Percentiles rank a stretch among this genome's conserved stretches.
phyloP scores from a whole-genome alignment of 2,329 filamentous ascomycete genomes.

The Ambrosiella beaveri region DNA sequence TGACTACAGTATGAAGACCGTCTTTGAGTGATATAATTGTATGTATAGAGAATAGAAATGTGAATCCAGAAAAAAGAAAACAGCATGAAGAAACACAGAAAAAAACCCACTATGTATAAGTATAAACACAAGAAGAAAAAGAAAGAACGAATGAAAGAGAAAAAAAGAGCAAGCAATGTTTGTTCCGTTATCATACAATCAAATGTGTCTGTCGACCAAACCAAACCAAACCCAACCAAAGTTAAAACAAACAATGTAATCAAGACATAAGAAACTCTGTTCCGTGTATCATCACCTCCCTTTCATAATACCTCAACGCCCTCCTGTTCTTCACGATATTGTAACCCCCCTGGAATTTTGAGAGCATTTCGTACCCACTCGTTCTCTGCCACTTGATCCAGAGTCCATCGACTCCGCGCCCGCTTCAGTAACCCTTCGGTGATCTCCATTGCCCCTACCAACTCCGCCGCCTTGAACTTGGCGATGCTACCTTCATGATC shows the following conservation, averaged over 20 bases:
- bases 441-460: conserved; percentile 60
- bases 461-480: conserved; percentile 44
- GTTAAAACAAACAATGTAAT: conserved; percentile 9
- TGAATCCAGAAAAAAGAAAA: background rate
- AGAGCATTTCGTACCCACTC: conserved; percentile 68
- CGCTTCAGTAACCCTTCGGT: conserved; percentile 76
- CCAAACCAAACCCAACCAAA: background rate
- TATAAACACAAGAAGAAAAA: conserved; percentile 1
- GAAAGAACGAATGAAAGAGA: background rate
- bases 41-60: too few species aligned
- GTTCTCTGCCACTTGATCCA: conserved; percentile 54
- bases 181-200: background rate
- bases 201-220: background rate
- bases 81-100: background rate
- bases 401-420: conserved; percentile 56
- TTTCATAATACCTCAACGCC: conserved; percentile 30
- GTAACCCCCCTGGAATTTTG: conserved; percentile 42
- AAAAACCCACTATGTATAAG: too few species aligned
- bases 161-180: background rate
- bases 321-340: conserved; percentile 41
- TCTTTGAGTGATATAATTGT: too few species aligned
- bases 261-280: conserved; percentile 6
- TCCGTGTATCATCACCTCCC: background rate
- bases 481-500: conserved; percentile 57
- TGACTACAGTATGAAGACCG: too few species aligned